These are phyloP conservation scores for Ambrosia hybrid DNA, from an alignment of 140 eudicot species.

Conservation along the genomic window DNA sequence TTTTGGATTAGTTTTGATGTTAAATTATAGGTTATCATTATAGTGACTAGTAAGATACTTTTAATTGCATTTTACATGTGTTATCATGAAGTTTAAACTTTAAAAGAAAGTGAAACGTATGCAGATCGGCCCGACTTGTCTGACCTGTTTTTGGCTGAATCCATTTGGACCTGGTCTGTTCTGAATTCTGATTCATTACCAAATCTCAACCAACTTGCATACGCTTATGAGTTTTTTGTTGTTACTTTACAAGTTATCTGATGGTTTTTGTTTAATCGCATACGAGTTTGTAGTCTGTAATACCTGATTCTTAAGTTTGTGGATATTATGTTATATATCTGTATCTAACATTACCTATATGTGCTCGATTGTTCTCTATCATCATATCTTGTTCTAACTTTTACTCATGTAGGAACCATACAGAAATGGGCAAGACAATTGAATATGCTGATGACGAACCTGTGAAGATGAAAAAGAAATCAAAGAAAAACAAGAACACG, in stretches of 20 bases:
- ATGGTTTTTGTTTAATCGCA: neutral
- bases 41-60: neutral
- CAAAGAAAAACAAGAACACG: constrained; percentile 29
- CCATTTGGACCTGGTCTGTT: neutral
- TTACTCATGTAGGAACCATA: constrained; percentile 11
- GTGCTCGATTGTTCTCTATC: neutral
- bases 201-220: too few species aligned
- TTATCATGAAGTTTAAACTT: too few species aligned
- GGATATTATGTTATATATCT: neutral
- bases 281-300: neutral
- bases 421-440: constrained; percentile 23
- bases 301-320: neutral
- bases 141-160: neutral
- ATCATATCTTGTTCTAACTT: neutral
- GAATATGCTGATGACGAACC: constrained; percentile 21
- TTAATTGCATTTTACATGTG: neutral
- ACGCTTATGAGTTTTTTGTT: neutral
- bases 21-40: neutral
- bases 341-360: neutral
- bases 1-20: constrained; percentile 1
- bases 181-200: too few species aligned
- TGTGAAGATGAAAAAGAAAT: constrained; percentile 29
- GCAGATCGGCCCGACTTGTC: neutral
- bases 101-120: neutral
- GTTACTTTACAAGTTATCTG: neutral